phyloP scores from a whole-genome alignment of 371 early-diverging fungal species.

The Zychaea mexicana region DNA sequence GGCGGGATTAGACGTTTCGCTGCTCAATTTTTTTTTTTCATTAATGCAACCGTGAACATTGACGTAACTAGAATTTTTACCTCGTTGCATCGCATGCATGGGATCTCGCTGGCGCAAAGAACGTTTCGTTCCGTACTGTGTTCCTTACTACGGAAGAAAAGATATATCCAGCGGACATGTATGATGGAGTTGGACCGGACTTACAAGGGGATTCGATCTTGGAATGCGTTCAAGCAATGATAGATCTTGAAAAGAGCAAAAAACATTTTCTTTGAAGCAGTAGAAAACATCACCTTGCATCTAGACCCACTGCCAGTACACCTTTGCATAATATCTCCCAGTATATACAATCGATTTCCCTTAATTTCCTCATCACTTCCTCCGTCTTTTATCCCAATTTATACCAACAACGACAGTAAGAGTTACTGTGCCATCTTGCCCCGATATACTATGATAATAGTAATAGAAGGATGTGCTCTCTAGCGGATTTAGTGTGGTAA shows the following conservation, averaged over 20 bases:
- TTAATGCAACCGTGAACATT: not conserved
- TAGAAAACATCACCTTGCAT: not conserved
- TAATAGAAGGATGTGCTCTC: too few species aligned
- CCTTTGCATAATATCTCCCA: too few species aligned
- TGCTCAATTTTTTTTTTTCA: too few species aligned
- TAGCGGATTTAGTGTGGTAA: too few species aligned
- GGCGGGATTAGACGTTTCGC: too few species aligned
- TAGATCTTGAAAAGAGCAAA: conserved; percentile 21
- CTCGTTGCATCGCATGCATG: conserved; percentile 35
- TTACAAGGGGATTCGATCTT: conserved; percentile 21
- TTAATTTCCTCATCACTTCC: too few species aligned
- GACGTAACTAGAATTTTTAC: conserved; percentile 33
- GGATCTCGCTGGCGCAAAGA: conserved; percentile 45
- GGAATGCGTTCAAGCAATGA: conserved; percentile 30
- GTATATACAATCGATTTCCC: too few species aligned
- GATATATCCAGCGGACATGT: conserved; percentile 23
- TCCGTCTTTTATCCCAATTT: too few species aligned
- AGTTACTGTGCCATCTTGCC: too few species aligned
- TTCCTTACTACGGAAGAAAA: conserved; percentile 33
- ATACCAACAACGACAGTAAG: too few species aligned
- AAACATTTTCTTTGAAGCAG: conserved; percentile 6
- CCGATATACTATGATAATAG: too few species aligned
- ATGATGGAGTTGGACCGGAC: conserved; percentile 28
- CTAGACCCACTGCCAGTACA: too few species aligned
- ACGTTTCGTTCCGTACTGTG: conserved; percentile 31